Conservation (phyloP, 1,284 basidiomycete genomes). For the Leccinum holopus region DNA sequence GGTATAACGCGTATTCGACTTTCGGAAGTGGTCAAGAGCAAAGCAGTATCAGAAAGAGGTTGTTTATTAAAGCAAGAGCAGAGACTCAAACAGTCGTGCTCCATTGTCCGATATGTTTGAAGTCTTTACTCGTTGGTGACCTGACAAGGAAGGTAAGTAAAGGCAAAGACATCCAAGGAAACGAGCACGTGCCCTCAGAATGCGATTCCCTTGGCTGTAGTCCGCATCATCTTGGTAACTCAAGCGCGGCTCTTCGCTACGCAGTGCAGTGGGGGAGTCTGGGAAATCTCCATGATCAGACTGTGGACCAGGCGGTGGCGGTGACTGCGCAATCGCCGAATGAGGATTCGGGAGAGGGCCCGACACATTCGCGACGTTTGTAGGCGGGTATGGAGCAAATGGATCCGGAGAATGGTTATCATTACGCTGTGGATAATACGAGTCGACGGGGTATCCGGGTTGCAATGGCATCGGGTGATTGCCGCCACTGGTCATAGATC, state of each 20-base stretch:
- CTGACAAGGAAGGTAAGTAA: background rate
- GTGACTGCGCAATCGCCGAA: slow-evolving; percentile 3
- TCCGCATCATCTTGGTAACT: slow-evolving; percentile 33
- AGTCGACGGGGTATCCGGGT: slow-evolving; percentile 29
- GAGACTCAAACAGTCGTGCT: background rate
- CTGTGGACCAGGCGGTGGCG: slow-evolving; percentile 14
- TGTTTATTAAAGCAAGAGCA: background rate
- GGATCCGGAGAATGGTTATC: slow-evolving; percentile 26
- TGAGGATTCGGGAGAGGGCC: slow-evolving; percentile 31
- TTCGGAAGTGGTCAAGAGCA: background rate
- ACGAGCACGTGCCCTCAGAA: slow-evolving; percentile 27
- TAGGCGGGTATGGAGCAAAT: slow-evolving; percentile 29
- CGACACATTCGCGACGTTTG: slow-evolving; percentile 11
- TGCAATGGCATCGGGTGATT: slow-evolving; percentile 22
- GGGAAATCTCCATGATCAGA: slow-evolving; percentile 17
- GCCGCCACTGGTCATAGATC: slow-evolving; percentile 18
- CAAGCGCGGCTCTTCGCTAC: slow-evolving; percentile 26
- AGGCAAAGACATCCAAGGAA: background rate
- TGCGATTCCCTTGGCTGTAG: slow-evolving; percentile 29
- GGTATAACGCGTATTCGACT: background rate
- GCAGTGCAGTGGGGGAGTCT: slow-evolving; percentile 14
- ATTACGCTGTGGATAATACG: slow-evolving; percentile 23
- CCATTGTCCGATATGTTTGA: background rate
- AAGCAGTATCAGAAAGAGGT: background rate
- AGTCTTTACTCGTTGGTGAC: slow-evolving; percentile 18